These are phyloP conservation scores for Tolypocladium inflatum DNA, from an alignment of 2,329 filamentous ascomycete genomes.

Conservation along the genomic window DNA sequence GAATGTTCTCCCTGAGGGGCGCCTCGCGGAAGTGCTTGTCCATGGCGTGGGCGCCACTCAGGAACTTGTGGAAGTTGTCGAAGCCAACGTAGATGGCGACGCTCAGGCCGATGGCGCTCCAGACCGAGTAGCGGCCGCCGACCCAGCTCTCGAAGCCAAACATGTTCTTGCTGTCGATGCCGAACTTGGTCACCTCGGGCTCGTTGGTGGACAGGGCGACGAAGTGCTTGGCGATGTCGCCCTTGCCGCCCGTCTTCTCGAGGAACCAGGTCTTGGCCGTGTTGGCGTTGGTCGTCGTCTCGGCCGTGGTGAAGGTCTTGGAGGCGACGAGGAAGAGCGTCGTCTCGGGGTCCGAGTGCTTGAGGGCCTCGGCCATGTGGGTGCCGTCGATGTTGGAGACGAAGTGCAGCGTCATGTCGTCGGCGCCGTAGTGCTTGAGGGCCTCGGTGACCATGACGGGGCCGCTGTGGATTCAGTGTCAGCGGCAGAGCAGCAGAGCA, in stretches of 20 bases:
- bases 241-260: slow-evolving; percentile 64
- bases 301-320: slow-evolving; percentile 98
- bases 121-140: slow-evolving; percentile 95
- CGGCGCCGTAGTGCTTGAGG: slow-evolving; percentile 85
- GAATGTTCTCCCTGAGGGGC: slow-evolving; percentile 90
- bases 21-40: slow-evolving; percentile 95
- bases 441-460: slow-evolving; percentile 99
- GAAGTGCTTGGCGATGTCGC: slow-evolving; percentile 95
- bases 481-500: not conserved
- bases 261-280: slow-evolving; percentile 97
- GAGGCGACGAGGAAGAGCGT: slow-evolving; percentile 98
- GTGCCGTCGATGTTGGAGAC: slow-evolving; percentile 99
- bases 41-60: slow-evolving; percentile 91
- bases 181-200: slow-evolving; percentile 92
- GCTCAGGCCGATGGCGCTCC: slow-evolving; percentile 95
- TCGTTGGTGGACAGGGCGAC: slow-evolving; percentile 96
- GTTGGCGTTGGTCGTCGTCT: slow-evolving; percentile 96
- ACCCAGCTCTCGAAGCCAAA: slow-evolving; percentile 99
- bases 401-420: slow-evolving; percentile 85
- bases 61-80: slow-evolving; percentile 96
- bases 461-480: slow-evolving; percentile 45
- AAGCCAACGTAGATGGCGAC: slow-evolving; percentile 92
- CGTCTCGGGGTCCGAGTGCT: slow-evolving; percentile 84
- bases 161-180: slow-evolving; percentile 99
- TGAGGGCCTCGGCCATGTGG: slow-evolving; percentile 89